A percentile compares a stretch with the other conserved stretches of the same genome.
Conservation (phyloP, 1,139 yeast species). For the Hemisphaericaspora xylanilytica region DNA sequence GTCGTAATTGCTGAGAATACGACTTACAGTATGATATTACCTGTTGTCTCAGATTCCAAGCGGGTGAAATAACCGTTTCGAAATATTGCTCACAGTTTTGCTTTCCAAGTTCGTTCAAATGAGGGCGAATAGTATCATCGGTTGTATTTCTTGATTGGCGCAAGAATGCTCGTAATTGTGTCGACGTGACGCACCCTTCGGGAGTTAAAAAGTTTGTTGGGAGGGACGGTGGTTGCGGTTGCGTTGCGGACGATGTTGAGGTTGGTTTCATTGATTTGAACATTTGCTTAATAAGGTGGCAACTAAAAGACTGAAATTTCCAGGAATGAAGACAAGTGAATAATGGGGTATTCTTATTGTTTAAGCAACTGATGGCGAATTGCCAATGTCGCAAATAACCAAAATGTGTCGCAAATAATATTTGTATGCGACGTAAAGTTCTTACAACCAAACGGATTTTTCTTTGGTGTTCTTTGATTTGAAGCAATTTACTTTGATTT, state of each 20-base stretch:
- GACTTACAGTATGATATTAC: constrained; percentile 32
- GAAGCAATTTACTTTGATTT: too few relatives aligned
- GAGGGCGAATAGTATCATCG: constrained; percentile 41
- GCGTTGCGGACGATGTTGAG: neutral
- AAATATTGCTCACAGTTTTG: constrained; percentile 32
- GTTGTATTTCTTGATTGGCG: constrained; percentile 36
- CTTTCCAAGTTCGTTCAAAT: constrained; percentile 29
- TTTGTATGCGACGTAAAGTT: too few relatives aligned
- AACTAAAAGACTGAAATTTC: too few relatives aligned
- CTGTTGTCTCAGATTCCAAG: constrained; percentile 35
- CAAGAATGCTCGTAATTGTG: constrained; percentile 39
- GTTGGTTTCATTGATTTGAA: neutral
- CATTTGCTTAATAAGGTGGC: too few relatives aligned
- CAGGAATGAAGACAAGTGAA: too few relatives aligned
- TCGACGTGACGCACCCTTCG: constrained; percentile 32
- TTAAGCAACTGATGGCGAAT: too few relatives aligned
- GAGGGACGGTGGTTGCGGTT: constrained; percentile 1
- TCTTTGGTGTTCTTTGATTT: too few relatives aligned
- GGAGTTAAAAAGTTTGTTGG: constrained; percentile 23
- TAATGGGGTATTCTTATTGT: too few relatives aligned
- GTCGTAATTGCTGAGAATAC: constrained; percentile 25
- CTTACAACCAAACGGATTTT: too few relatives aligned
- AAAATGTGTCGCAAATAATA: too few relatives aligned
- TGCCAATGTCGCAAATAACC: too few relatives aligned
- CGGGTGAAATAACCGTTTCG: constrained; percentile 28